Conservation (phyloP, 2,329 filamentous ascomycete species). For the Colletotrichum godetiae region DNA sequence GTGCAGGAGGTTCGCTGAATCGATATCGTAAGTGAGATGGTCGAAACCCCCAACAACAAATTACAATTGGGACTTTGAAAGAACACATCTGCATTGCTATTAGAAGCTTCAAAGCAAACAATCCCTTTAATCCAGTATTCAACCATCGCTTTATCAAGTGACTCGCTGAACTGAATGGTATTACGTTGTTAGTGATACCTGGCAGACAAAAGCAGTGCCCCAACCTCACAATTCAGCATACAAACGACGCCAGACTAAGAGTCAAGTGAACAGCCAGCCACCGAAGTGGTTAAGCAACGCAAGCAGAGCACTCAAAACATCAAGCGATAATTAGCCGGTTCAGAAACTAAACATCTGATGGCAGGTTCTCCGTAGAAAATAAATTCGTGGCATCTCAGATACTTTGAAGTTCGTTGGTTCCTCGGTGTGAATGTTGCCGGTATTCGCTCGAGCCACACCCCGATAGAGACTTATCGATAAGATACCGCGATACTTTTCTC, state of each 20-base stretch:
- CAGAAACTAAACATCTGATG: no score
- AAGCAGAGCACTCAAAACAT: neutral
- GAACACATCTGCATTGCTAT: neutral
- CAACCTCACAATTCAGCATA: neutral
- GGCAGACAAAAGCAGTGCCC: neutral
- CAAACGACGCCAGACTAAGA: neutral
- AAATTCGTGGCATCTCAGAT: neutral
- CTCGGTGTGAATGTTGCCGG: neutral
- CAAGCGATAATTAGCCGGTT: neutral
- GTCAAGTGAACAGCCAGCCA: neutral
- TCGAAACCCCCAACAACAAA: neutral
- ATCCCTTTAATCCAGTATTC: neutral
- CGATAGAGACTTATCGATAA: conserved; percentile 34
- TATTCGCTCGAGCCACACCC: neutral
- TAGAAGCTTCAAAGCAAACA: neutral
- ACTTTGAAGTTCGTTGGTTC: neutral
- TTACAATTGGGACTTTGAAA: neutral
- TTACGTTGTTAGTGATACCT: neutral
- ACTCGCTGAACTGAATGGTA: neutral
- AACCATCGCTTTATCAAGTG: neutral
- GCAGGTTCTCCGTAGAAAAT: neutral
- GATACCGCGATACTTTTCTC: conserved; percentile 19
- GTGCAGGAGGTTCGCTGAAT: no score
- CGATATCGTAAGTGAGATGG: neutral
- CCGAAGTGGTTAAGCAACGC: neutral